Conservation (phyloP, 192 early-diverging fungal species). For the Podila epicladia region DNA sequence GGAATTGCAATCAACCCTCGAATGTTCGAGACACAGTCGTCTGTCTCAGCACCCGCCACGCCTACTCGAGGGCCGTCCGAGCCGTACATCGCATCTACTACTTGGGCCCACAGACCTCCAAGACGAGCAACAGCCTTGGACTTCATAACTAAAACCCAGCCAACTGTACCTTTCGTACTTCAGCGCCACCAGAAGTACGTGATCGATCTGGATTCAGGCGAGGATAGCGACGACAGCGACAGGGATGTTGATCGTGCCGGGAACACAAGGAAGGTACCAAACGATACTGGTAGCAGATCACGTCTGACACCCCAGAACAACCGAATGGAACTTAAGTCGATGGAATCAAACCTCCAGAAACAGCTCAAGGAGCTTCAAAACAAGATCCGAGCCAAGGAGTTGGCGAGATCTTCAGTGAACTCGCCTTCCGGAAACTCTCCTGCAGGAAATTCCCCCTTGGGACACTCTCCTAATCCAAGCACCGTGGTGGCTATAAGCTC, state of each 20-base stretch:
- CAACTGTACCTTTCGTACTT: constrained; percentile 19
- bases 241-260: not conserved
- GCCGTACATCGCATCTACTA: not conserved
- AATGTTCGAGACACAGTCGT: not conserved
- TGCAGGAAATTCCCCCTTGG: no score
- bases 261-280: not conserved
- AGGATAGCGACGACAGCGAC: constrained; percentile 17
- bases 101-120: constrained; percentile 2
- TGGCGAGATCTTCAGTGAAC: constrained; percentile 4
- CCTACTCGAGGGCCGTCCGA: not conserved
- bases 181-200: constrained; percentile 18
- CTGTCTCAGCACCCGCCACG: not conserved
- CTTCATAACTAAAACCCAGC: constrained; percentile 7
- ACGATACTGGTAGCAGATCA: not conserved
- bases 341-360: constrained; percentile 8
- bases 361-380: constrained; percentile 25
- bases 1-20: not conserved
- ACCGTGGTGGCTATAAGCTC: no score
- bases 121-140: constrained; percentile 36
- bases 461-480: not conserved
- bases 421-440: not conserved
- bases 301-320: not conserved
- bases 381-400: constrained; percentile 17
- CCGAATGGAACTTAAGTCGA: not conserved
- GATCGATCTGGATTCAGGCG: constrained; percentile 35